Percentiles rank a stretch among this genome's conserved stretches.
Evolutionary conservation across 2,329 filamentous ascomycete genomes (phyloP).

Genomic region (Ceratocystis destructans): DNA sequence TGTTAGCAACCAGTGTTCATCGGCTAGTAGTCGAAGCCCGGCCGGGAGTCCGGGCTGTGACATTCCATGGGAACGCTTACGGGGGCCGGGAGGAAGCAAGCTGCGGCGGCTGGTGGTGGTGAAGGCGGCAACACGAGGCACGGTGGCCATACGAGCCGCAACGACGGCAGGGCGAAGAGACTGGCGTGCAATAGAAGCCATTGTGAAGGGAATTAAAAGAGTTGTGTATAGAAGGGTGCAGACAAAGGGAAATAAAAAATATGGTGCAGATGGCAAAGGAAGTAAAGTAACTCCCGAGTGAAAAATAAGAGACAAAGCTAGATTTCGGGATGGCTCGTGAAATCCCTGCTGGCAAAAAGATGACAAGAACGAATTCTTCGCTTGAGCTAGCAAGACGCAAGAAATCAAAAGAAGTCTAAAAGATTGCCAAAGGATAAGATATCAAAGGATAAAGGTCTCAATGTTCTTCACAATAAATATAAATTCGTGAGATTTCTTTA

Average conservation of each 20-base stretch:
- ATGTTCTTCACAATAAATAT: neutral
- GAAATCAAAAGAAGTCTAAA: neutral
- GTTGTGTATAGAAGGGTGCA: neutral
- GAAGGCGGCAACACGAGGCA: conserved; percentile 58
- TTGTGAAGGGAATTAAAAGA: conserved; percentile 25
- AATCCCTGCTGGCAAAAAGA: conserved; percentile 1
- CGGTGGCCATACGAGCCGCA: conserved; percentile 22
- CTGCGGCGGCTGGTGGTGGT: conserved; percentile 64
- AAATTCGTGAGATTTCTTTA: neutral
- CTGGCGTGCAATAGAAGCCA: conserved; percentile 45
- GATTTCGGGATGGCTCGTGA: conserved; percentile 7
- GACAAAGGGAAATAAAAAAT: conserved; percentile 4
- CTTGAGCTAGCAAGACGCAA: neutral
- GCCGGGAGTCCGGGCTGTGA: neutral
- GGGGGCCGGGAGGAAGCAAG: conserved; percentile 73
- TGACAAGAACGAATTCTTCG: neutral
- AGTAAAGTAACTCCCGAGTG: neutral
- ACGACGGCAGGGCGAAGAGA: conserved; percentile 34
- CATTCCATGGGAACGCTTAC: conserved; percentile 37
- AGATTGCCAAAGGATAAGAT: neutral
- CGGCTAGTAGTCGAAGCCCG: neutral
- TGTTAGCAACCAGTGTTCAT: conserved; percentile 31
- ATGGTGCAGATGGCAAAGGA: neutral
- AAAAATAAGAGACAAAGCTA: conserved; percentile 4
- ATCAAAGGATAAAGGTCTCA: neutral